These are phyloP conservation scores for Tubosaeta brunneosetosa DNA, from an alignment of 768 basidiomycete species.

Conservation along the genomic window DNA sequence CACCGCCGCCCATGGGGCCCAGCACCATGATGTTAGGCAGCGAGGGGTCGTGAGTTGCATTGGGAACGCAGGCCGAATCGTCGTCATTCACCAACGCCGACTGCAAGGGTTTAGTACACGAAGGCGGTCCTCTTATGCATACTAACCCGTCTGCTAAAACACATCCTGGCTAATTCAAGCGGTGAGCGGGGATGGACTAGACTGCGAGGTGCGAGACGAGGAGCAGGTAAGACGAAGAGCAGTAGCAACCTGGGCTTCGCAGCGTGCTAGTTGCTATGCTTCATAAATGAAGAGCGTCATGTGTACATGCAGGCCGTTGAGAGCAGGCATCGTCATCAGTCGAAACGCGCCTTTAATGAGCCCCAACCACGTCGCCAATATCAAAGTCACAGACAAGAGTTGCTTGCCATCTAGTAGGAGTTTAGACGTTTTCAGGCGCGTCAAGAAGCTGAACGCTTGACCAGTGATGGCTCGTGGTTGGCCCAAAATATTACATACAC, in stretches of 20 bases:
- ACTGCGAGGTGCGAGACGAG: background rate
- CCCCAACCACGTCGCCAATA: background rate
- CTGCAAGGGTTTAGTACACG: conserved; percentile 7
- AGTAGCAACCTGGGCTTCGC: background rate
- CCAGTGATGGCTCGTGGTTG: no score
- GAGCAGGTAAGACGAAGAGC: background rate
- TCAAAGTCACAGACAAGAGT: background rate
- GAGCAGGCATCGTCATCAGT: background rate
- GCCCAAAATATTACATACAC: background rate
- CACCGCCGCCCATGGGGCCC: conserved; percentile 24
- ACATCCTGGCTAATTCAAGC: conserved; percentile 8
- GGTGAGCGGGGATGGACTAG: background rate
- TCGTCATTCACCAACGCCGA: conserved; percentile 1
- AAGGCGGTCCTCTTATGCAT: background rate
- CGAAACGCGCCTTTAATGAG: no score
- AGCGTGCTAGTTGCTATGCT: conserved; percentile 7
- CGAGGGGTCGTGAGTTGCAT: background rate
- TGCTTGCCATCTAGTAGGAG: background rate
- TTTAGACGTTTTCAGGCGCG: no score
- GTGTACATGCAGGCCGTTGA: conserved; percentile 7
- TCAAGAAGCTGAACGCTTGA: no score
- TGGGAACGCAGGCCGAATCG: background rate
- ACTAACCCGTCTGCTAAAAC: conserved; percentile 18
- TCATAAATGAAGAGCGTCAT: conserved; percentile 3
- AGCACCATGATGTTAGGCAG: conserved; percentile 23